Evolutionary conservation across 2,329 filamentous ascomycete genomes (phyloP).

Genomic region (Dothistroma septosporum): DNA sequence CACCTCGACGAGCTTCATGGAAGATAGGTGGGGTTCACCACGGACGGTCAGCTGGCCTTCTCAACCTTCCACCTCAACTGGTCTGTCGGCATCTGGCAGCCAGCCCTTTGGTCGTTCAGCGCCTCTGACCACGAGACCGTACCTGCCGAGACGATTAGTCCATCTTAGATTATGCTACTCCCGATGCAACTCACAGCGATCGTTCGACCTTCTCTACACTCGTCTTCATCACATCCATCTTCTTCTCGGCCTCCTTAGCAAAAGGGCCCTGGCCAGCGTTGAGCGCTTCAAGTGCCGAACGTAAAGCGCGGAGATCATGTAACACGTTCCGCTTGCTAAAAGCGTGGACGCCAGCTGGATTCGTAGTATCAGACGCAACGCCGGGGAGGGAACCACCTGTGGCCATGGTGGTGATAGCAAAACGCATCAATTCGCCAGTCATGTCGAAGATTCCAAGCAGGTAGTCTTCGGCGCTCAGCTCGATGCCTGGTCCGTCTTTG

Average conservation of each 20-base stretch:
- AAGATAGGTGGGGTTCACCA: background rate
- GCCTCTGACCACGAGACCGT: slow-evolving; percentile 80
- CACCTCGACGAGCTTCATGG: background rate
- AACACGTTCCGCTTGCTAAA: slow-evolving; percentile 58
- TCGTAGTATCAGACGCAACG: slow-evolving; percentile 26
- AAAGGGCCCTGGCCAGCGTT: slow-evolving; percentile 54
- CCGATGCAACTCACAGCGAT: slow-evolving; percentile 18
- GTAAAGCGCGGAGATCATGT: slow-evolving; percentile 73
- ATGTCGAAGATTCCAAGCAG: slow-evolving; percentile 88
- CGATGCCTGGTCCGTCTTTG: slow-evolving; percentile 48
- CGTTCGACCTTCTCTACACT: slow-evolving; percentile 94
- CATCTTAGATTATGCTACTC: background rate
- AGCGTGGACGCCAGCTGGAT: slow-evolving; percentile 13
- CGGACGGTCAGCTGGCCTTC: background rate
- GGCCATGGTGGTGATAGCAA: slow-evolving; percentile 83
- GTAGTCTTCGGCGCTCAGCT: slow-evolving; percentile 77
- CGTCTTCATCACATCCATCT: slow-evolving; percentile 78
- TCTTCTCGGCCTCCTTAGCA: slow-evolving; percentile 64
- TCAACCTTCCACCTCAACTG: slow-evolving; percentile 40
- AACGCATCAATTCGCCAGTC: slow-evolving; percentile 94
- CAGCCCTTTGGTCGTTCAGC: slow-evolving; percentile 87
- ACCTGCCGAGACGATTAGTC: slow-evolving; percentile 38
- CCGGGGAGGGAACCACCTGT: slow-evolving; percentile 59
- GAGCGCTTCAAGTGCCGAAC: slow-evolving; percentile 71
- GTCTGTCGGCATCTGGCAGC: slow-evolving; percentile 66